Percentiles rank a stretch among this genome's conserved stretches.
Evolutionary conservation across 768 basidiomycete genomes (phyloP).

Genomic region (Pleurotus ostreatus): DNA sequence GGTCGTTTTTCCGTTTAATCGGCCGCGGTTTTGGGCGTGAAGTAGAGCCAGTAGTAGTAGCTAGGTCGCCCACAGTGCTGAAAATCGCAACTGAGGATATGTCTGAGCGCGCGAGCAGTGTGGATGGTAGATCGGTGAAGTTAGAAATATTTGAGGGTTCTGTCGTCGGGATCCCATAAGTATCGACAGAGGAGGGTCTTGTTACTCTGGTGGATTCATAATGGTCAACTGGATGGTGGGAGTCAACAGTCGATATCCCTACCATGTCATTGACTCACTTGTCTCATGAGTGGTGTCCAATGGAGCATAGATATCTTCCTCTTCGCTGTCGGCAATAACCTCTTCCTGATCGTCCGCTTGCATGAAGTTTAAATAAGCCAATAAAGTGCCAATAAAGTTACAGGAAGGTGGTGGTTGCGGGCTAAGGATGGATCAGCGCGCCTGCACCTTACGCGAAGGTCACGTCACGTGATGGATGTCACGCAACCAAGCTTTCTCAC

Average conservation of each 20-base stretch:
- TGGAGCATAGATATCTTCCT: slow-evolving; percentile 19
- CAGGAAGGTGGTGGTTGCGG: background rate
- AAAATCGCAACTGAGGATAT: background rate
- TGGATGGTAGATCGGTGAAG: background rate
- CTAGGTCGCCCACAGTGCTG: slow-evolving; percentile 17
- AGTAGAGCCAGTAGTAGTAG: background rate
- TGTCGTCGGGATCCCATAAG: background rate
- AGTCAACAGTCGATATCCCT: too few species aligned
- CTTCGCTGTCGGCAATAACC: slow-evolving; percentile 49
- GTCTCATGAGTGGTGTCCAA: background rate
- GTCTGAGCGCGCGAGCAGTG: background rate
- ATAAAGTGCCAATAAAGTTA: background rate
- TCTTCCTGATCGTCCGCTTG: slow-evolving; percentile 25
- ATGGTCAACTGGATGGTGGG: background rate
- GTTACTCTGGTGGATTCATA: background rate
- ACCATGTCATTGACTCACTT: background rate
- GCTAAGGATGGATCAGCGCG: background rate
- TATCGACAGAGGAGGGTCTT: background rate
- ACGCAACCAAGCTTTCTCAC: background rate
- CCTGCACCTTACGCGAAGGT: background rate
- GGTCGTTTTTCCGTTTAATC: slow-evolving; percentile 3
- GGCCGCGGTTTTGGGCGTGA: slow-evolving; percentile 12
- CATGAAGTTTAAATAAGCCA: background rate
- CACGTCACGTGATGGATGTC: background rate
- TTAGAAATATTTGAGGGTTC: background rate